These are phyloP conservation scores for Mycena albidolilacea DNA, from an alignment of 768 basidiomycete genomes.

Conservation along the genomic window DNA sequence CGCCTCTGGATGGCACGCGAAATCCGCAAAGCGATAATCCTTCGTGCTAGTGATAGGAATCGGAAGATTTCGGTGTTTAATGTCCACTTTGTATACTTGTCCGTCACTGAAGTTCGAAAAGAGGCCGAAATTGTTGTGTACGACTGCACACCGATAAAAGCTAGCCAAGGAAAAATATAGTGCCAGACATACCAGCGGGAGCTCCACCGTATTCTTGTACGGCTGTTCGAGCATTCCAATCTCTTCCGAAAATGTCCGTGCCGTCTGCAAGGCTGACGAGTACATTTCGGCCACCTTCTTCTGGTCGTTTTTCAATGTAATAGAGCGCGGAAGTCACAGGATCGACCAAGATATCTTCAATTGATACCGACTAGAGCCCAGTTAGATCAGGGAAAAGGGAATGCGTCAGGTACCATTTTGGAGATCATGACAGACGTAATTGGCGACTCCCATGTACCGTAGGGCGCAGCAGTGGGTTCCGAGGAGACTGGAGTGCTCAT, in stretches of 20 bases:
- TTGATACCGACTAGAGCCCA: conserved; percentile 18
- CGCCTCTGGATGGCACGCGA: conserved; percentile 61
- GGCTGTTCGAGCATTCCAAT: conserved; percentile 62
- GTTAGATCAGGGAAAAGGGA: not conserved
- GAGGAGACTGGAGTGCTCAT: not conserved
- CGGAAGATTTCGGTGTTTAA: conserved; percentile 23
- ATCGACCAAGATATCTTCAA: conserved; percentile 47
- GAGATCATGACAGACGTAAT: conserved; percentile 50
- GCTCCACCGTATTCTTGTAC: conserved; percentile 76
- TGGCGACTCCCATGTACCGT: conserved; percentile 55
- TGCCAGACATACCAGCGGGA: conserved; percentile 47
- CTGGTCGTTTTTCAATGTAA: conserved; percentile 56
- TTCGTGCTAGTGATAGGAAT: conserved; percentile 44
- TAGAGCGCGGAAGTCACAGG: conserved; percentile 48
- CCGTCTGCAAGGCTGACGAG: conserved; percentile 57
- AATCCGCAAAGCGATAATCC: conserved; percentile 64
- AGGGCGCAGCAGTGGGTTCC: conserved; percentile 43
- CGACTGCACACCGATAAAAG: conserved; percentile 38
- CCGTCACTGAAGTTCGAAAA: conserved; percentile 64
- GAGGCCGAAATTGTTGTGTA: conserved; percentile 57
- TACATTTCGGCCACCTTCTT: conserved; percentile 54
- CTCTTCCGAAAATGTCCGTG: conserved; percentile 59
- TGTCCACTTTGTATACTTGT: conserved; percentile 56
- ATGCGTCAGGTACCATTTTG: conserved; percentile 37
- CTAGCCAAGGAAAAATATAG: not conserved